Base-by-base conservation (phyloP, 345 rosid genomes). In the Lepidium sativum region DNA sequence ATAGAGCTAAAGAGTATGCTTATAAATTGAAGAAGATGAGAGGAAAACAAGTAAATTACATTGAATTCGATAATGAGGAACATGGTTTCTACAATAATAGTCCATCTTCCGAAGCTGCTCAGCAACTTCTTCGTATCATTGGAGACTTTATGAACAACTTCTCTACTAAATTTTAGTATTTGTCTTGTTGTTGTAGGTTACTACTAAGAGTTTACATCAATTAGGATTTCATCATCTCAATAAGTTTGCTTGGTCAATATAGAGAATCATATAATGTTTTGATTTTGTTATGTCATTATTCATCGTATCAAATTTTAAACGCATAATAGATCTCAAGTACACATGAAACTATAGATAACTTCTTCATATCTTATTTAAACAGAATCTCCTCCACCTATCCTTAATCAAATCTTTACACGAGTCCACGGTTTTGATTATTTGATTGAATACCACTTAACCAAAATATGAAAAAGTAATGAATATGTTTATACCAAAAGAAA, bases 1-100 rank as follows among this genome's bases (percentile, higher is more conserved):
- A 91, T 47, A 80, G 98, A 54, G 88, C 74, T 14, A 49, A 80
- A 32, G 96, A 86, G 9, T 91, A 91, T 73, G 92, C 90, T 5
- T 63, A 27, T 32, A 82, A 71, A 74, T 40, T 91, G 32, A 78
- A 77, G 65, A 73, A 42, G 3, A 69, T 84, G 86, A 50, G 6
- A 56, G 87, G 87, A 5, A 88, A 88, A 69, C 70, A 69, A 0
- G 65, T 86, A 2, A 61, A 80, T 32, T 88, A 79, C 27, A 67
- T 82, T 27, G 92, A 88, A 67, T 88, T 82, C 33, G 76, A 76
- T 45, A 85, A 85, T 32, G 70, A 83, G 66, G 74, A 83, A 43
- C 97, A 88, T 50, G 97, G 96, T 8, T 91, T 82, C 74, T 88
- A 78, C 83, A 79, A 75, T 3, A 65, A 82, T 17, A 63, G 80